Percentiles rank a stretch among this genome's conserved stretches.
phyloP scores from a whole-genome alignment of 495 filamentous ascomycete genomes.

The Alectoria sarmentosa region DNA sequence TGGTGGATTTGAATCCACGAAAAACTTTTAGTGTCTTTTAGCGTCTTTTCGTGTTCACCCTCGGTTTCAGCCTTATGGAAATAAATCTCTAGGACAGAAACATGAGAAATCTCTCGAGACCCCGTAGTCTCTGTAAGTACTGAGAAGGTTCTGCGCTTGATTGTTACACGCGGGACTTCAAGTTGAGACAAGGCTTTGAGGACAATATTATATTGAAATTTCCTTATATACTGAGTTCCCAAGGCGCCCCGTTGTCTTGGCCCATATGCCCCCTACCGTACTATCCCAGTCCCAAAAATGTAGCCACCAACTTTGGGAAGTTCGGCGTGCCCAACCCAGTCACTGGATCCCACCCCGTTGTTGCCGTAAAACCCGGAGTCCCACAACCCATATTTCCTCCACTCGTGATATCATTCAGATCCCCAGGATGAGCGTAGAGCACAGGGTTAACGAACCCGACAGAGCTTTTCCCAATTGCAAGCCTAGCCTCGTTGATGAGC shows the following conservation, averaged over 20 bases:
- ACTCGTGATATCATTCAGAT: constrained; percentile 53
- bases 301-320: constrained; percentile 42
- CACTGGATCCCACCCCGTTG: constrained; percentile 56
- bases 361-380: constrained; percentile 46
- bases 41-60: too few species aligned
- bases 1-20: constrained; percentile 6
- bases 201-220: not conserved
- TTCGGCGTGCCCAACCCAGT: constrained; percentile 55
- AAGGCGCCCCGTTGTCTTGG: not conserved
- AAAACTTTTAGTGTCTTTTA: constrained; percentile 16
- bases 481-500: constrained; percentile 55
- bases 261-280: not conserved
- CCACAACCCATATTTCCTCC: constrained; percentile 56
- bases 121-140: too few species aligned
- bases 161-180: too few species aligned
- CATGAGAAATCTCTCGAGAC: not conserved
- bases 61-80: not conserved
- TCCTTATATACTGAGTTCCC: not conserved
- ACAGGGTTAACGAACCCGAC: constrained; percentile 57
- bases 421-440: constrained; percentile 53
- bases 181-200: not conserved
- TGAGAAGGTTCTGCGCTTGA: not conserved
- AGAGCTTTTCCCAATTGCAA: constrained; percentile 46
- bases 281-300: constrained; percentile 35
- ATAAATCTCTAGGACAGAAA: not conserved